phyloP scores from a whole-genome alignment of 2,329 filamentous ascomycete species.

The Aureobasidium subglaciale region DNA sequence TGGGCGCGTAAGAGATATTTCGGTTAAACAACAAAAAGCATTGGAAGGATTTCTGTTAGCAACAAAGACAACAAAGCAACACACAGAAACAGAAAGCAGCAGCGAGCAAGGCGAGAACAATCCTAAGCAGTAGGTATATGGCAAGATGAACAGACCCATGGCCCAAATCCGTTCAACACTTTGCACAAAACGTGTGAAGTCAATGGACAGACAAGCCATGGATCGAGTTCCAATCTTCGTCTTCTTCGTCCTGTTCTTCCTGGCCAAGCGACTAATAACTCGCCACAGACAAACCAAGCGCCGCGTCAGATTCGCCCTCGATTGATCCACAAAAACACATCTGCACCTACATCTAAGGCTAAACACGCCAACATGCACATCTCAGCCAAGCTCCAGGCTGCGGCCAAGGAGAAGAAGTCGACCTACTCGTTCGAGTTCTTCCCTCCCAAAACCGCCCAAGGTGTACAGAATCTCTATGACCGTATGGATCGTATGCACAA shows the following conservation, averaged over 20 bases:
- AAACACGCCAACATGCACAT: conserved; percentile 71
- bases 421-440: conserved; percentile 99
- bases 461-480: conserved; percentile 98
- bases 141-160: background rate
- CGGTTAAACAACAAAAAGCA: conserved; percentile 28
- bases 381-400: conserved; percentile 78
- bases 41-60: background rate
- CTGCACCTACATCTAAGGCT: background rate
- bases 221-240: conserved; percentile 4
- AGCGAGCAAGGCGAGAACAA: conserved; percentile 2
- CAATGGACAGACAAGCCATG: background rate
- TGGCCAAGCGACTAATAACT: conserved; percentile 1
- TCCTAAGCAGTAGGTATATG: conserved; percentile 4
- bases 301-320: background rate
- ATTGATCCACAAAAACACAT: background rate
- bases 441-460: conserved; percentile 92
- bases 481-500: conserved; percentile 99
- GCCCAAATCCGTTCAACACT: background rate
- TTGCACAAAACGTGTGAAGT: background rate
- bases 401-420: conserved; percentile 69
- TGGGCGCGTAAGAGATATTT: conserved; percentile 41
- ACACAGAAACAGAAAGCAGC: background rate
- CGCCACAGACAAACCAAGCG: background rate
- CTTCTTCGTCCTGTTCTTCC: conserved; percentile 12
- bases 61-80: background rate